Percentiles rank a stretch among this genome's conserved stretches.
Conservation (phyloP, 345 rosid species). For the Passiflora organensis region DNA sequence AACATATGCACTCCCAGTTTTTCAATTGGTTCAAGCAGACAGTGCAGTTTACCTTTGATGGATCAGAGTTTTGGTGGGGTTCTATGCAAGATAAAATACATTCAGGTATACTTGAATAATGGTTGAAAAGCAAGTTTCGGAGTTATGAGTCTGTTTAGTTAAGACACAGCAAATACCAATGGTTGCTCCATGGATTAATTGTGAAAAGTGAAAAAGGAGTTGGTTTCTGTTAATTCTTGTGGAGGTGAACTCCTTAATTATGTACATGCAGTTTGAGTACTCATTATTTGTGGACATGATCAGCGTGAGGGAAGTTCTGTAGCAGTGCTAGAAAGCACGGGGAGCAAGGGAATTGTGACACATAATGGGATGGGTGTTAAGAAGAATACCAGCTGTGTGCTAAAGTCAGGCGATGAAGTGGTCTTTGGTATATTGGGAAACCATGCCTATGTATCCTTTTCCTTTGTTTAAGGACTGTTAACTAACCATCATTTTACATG, state of each 20-base stretch:
- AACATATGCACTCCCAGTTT: slow-evolving; percentile 33
- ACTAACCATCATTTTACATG: slow-evolving; percentile 2
- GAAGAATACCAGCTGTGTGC: slow-evolving; percentile 34
- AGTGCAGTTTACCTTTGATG: slow-evolving; percentile 47
- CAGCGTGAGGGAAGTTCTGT: slow-evolving; percentile 60
- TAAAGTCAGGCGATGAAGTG: slow-evolving; percentile 78
- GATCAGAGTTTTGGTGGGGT: slow-evolving; percentile 39
- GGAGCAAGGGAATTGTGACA: slow-evolving; percentile 65
- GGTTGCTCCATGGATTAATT: too few relatives aligned
- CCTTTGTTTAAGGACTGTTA: slow-evolving; percentile 8
- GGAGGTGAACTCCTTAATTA: slow-evolving; percentile 54
- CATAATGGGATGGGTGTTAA: slow-evolving; percentile 51
- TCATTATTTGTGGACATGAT: slow-evolving; percentile 72
- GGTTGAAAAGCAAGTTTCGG: too few relatives aligned
- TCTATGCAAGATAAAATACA: slow-evolving; percentile 59
- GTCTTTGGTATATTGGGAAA: slow-evolving; percentile 51
- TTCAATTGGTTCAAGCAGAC: slow-evolving; percentile 53
- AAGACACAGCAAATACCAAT: too few relatives aligned
- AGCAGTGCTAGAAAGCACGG: slow-evolving; percentile 64
- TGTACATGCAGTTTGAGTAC: slow-evolving; percentile 56
- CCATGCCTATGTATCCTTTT: slow-evolving; percentile 85
- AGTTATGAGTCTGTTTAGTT: too few relatives aligned
- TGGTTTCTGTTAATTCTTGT: slow-evolving; percentile 23
- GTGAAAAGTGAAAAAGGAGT: too few relatives aligned
- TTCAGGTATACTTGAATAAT: slow-evolving; percentile 43